Evolutionary conservation across 1,284 basidiomycete species (phyloP), one percentile per base, ranked within the genome.

Genomic region (Trametes sp.): DNA sequence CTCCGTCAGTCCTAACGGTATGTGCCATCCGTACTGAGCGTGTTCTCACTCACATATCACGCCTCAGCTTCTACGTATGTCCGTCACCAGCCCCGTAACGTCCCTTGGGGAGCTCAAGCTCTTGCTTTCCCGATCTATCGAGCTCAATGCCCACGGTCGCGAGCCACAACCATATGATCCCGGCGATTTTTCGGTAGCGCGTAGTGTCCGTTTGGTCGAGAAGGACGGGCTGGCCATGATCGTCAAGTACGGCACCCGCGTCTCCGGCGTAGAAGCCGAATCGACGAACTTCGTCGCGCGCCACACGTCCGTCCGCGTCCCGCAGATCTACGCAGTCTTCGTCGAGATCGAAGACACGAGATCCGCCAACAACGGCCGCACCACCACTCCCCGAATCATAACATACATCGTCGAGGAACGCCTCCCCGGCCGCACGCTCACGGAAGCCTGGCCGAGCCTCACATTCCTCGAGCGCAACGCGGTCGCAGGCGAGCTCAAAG

Each of bases 331-430:
- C 31, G 53, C 28, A 7, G 16, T 45, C 6, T 54, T 54, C 29
- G 24, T 14, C 10, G 53, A 54, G 11, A 23, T 29, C n/a, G 53
- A 54, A 28, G 23, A 16, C 38, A 41, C 16, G 19, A 36, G 10
- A 13, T 6, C 16, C n/a, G n/a, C n/a, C n/a, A n/a, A n/a, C n/a
- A n/a, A n/a, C n/a, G n/a, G n/a, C n/a, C n/a, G n/a, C n/a, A n/a
- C n/a, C n/a, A n/a, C n/a, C n/a, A n/a, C n/a, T n/a, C n/a, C 38
- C 16, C 38, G 38, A 6, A 19, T 19, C 4, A 33, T 54, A 42
- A 54, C 53, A 13, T 54, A 54, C 42, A 54, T 54, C 53, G 41
- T 54, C 28, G 53, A 54, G 31, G 53, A 54, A 33, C 53, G 42
- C 41, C 53, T 54, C 29, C 53, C 29, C n/a, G 53, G 53, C 0